Conservation (phyloP, 176 grass and related monocot species). For the Miscanthus lutarioriparius region DNA sequence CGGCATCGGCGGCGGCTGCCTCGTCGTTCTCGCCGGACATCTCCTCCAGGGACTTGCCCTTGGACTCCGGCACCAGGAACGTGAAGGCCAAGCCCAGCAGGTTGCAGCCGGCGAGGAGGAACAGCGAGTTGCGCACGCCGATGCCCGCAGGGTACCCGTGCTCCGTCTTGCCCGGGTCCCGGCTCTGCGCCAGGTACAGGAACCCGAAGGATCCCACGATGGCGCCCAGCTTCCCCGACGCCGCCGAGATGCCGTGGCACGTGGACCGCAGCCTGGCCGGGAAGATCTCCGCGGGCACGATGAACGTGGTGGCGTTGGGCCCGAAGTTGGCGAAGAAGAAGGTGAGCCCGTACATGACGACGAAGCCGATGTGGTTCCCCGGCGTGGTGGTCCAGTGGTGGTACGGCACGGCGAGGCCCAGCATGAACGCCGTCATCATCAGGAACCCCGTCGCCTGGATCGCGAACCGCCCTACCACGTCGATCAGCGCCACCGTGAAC, state of each 20-base stretch:
- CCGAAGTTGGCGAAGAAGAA: conserved; percentile 87
- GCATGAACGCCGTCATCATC: conserved; percentile 76
- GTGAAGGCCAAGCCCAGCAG: conserved; percentile 64
- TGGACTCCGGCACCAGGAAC: conserved; percentile 75
- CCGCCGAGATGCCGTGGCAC: conserved; percentile 80
- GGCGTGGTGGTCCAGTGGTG: conserved; percentile 59
- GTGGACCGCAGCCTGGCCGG: conserved; percentile 74
- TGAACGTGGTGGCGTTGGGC: conserved; percentile 83
- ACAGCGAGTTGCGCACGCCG: conserved; percentile 64
- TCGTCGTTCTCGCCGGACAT: conserved; percentile 66
- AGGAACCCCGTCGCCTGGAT: conserved; percentile 61
- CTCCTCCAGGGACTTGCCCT: conserved; percentile 82
- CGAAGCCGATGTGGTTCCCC: conserved; percentile 59
- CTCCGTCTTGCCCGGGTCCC: conserved; percentile 54
- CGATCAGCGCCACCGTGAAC: conserved; percentile 83
- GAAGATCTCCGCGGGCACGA: conserved; percentile 89
- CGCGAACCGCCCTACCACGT: conserved; percentile 57
- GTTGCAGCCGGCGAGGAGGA: conserved; percentile 74
- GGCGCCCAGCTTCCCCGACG: conserved; percentile 66
- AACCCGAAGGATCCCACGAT: conserved; percentile 75
- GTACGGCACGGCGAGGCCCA: conserved; percentile 69
- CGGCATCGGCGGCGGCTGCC: background rate
- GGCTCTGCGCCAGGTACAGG: conserved; percentile 78
- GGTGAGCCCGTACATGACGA: conserved; percentile 70
- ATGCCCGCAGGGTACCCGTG: conserved; percentile 73